Percentiles rank a stretch among this genome's conserved stretches.
These are phyloP conservation scores for Neospora caninum DNA, from an alignment of 169 alveolate species.

Conservation along the genomic window DNA sequence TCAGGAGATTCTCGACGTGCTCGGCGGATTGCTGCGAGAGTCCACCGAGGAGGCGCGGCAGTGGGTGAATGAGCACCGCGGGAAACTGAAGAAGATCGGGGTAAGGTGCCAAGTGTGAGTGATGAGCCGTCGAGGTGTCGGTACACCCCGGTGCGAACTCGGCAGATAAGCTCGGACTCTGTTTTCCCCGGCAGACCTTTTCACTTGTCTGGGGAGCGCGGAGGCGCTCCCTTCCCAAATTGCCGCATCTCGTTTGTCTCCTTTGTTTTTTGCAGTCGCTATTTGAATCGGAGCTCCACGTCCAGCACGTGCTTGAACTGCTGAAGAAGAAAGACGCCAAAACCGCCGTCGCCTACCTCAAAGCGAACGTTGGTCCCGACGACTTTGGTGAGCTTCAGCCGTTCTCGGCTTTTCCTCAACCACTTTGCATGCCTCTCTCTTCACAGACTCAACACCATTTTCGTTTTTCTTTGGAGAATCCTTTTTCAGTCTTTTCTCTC, in stretches of 20 bases:
- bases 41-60: conserved; percentile 15
- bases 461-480: too few relatives aligned
- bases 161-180: too few relatives aligned
- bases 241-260: too few relatives aligned
- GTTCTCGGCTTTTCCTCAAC: not conserved
- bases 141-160: too few relatives aligned
- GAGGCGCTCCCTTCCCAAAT: too few relatives aligned
- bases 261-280: not conserved
- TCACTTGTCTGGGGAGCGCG: too few relatives aligned
- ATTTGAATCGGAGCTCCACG: conserved; percentile 73
- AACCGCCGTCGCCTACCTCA: conserved; percentile 68
- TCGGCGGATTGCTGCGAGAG: conserved; percentile 30
- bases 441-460: too few relatives aligned
- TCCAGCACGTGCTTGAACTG: conserved; percentile 69
- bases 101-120: too few relatives aligned
- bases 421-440: not conserved
- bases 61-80: not conserved
- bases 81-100: conserved; percentile 11
- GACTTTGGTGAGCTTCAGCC: conserved; percentile 41
- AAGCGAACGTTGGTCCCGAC: conserved; percentile 66
- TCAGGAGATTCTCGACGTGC: conserved; percentile 31
- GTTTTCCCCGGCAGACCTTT: too few relatives aligned
- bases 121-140: too few relatives aligned
- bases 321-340: conserved; percentile 62
- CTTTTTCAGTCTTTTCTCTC: too few relatives aligned